Evolutionary conservation across 768 basidiomycete species (phyloP), one percentile per base, ranked within the genome.

Genomic region (Naganishia onofrii): DNA sequence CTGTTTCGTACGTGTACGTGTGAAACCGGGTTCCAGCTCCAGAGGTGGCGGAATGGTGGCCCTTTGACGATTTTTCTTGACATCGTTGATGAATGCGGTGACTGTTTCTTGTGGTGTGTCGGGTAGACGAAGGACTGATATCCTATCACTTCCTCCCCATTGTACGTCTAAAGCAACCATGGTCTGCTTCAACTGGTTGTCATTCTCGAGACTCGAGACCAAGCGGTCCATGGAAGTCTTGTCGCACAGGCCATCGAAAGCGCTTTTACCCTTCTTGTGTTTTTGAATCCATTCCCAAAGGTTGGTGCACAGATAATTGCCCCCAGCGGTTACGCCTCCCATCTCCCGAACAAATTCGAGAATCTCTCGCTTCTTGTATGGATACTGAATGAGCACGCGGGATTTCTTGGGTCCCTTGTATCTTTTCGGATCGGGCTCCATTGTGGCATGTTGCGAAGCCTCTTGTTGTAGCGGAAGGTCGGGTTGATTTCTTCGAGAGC

Each of bases 41-140:
- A 88, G 86, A 6, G 89, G 80, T 70, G 87, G 83, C n/a, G 84
- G 78, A 6, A 84, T 85, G 31, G 69, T 87, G 85, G 21, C 88
- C 73, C 38, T 82, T 55, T 82, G 80, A 63, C 81, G 79, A 81
- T 89, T 51, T 23, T 42, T 54, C 68, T 60, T 55, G 69, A 28
- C 76, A 28, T 85, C 84, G 2, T 81, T 77, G 66, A 93, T 84
- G 77, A 88, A 93, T 2, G 76, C 78, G 52, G 86, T 84, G 34
- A 93, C 74, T 52, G 81, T 82, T 4, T 84, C 85, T 70, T 87
- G 84, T 0, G 84, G 80, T 15, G 86, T 79, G 34, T 85, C 84
- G 0, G 89, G 86, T 15, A 91, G 83, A 79, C 91, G 89, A 10
- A 87, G 83, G n/a, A 63, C 17, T 1, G 60, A 26, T 34, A 63